Evolutionary conservation across 2,329 filamentous ascomycete species (phyloP), one percentile per base, ranked within the genome.

Genomic region (Arthrinium phaeospermum): DNA sequence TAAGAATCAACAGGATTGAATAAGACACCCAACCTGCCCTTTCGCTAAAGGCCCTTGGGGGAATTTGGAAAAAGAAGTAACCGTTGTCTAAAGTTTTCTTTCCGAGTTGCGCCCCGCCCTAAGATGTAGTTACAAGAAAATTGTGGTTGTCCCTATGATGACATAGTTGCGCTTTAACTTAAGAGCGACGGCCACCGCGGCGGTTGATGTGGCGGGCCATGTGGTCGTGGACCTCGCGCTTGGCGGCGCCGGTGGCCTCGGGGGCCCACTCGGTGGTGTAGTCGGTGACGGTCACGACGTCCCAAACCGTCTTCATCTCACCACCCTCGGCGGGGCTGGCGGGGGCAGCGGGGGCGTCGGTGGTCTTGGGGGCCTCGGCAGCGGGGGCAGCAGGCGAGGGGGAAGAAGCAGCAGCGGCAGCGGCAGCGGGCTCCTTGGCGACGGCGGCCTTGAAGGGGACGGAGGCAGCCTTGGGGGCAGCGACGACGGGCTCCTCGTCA

Each of bases 251-350:
- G 1, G 78, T 77, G 30, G 77, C 45, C n/a, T 74, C 74, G n/a
- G 75, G 64, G 3, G 67, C 30, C 13, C 27, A 67, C n/a, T 34
- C 41, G 46, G 41, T 71, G 70, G 78, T 71, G 41, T 77, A 77
- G 4, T 76, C 70, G 37, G 68, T 71, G 24, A 51, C 70, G 57
- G 71, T 68, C 24, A 73, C 74, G 57, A 64, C 72, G 70, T 74
- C 79, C 77, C 80, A 85, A 70, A 86, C 81, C 34, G 84, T 87
- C 61, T 77, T 80, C 72, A 79, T 75, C 34, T 76, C 75, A 70
- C 79, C 80, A 19, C 73, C 51, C 70, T 75, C 67, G 47, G 70
- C 68, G 2, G 75, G 70, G 69, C 71, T 72, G 45, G 72, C 30
- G 45, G 67, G 70, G 37, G 70, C 64, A n/a, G 49, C 57, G 24